Base-by-base conservation (phyloP, 192 early-diverging fungal genomes). In the Dispira parvispora region DNA sequence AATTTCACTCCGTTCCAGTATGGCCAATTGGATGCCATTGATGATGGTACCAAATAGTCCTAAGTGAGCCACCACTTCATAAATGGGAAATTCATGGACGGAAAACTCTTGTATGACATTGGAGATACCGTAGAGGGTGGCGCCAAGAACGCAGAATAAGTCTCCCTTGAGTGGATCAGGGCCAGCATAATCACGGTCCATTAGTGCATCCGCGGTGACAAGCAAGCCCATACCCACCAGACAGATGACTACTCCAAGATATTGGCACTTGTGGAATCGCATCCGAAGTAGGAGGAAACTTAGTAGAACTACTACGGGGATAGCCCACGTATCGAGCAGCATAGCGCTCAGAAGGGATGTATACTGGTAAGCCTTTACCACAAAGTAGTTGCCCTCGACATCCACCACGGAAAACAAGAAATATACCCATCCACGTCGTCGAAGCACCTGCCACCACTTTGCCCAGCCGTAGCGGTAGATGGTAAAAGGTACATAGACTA, bases 341-440 rank as follows among this genome's bases (percentile, higher is more conserved):
- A 87, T 87, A 64, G 80, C 82, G 0, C 86, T 87, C 44, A 90
- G 70, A 2, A 88, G 63, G 16, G 84, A 86, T 18, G 88, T 90
- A 65, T 88, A 88, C 63, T 68, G 72, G 62, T 79, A 90, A 10
- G 85, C 81, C 72, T 87, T 88, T 60, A 88, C 81, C 14, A 84
- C 80, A 75, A 90, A 86, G 63, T 84, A 90, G 62, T 90, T 90
- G 66, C 84, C 88, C 68, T 90, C 86, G 2, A 90, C 85, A 68
- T 90, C 88, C 1, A 83, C 80, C 20, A 80, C 47, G n/a, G 80
- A 80, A 61, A 90, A 66, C 5, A 77, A 66, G n/a, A 87, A 52
- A 64, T 78, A 78, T 73, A 74, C 73, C 66, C 67, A 69, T 50
- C 62, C 71, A n/a, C 76, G 67, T 27, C 57, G 62, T 53, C 46